Percentiles rank a stretch among this genome's conserved stretches.
These are phyloP conservation scores for Zizania latifolia DNA, from an alignment of 176 grass and related monocot species.

Conservation along the genomic window DNA sequence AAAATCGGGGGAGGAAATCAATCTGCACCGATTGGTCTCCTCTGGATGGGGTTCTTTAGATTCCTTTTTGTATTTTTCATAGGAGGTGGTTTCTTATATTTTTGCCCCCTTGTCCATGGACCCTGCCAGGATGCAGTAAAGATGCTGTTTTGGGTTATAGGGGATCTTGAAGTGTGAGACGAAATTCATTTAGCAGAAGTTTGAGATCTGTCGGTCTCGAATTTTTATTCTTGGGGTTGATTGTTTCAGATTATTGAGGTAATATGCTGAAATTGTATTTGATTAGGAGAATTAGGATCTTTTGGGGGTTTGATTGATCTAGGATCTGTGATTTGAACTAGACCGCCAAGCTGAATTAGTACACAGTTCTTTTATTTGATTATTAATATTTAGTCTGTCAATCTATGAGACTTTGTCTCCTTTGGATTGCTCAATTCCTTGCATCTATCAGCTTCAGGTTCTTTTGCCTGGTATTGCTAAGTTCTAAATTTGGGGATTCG, in stretches of 20 bases:
- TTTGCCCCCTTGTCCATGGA: not conserved
- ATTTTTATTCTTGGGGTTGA: not conserved
- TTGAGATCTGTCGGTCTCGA: not conserved
- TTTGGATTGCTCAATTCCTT: not conserved
- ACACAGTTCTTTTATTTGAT: not conserved
- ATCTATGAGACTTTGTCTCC: not conserved
- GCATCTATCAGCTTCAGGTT: not conserved
- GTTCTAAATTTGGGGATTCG: not conserved
- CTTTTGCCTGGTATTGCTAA: not conserved
- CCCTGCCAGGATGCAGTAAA: not conserved
- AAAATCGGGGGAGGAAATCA: not conserved
- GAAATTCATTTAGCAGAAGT: not conserved
- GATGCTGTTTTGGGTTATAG: not conserved
- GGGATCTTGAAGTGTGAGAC: not conserved
- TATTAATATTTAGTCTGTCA: not conserved
- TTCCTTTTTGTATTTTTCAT: not conserved
- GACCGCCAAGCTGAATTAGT: too few relatives aligned
- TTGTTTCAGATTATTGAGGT: not conserved
- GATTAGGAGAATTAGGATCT: not conserved
- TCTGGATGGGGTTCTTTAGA: not conserved
- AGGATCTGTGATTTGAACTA: not conserved
- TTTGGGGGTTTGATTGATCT: constrained; percentile 6
- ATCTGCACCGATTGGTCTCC: not conserved
- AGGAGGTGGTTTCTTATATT: not conserved
- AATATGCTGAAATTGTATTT: not conserved